Percentiles rank a stretch among this genome's conserved stretches.
These are phyloP conservation scores for Spathaspora gorwiae DNA, from an alignment of 805 yeast species.

Conservation along the genomic window DNA sequence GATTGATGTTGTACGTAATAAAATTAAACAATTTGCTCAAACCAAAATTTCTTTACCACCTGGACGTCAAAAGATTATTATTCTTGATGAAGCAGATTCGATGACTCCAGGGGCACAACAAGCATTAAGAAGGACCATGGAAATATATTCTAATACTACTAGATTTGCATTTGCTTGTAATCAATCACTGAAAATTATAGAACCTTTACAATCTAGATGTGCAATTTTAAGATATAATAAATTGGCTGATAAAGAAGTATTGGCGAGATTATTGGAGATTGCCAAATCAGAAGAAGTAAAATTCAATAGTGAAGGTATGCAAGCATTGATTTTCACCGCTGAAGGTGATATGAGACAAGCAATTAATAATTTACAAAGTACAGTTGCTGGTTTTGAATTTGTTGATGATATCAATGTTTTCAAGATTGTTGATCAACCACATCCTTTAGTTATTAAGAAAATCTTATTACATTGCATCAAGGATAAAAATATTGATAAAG, in stretches of 20 bases:
- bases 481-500: slow-evolving; percentile 50
- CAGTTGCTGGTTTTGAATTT: slow-evolving; percentile 87
- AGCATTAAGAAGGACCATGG: slow-evolving; percentile 93
- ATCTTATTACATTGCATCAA: slow-evolving; percentile 45
- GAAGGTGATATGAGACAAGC: slow-evolving; percentile 99
- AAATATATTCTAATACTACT: slow-evolving; percentile 89
- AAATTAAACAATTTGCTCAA: slow-evolving; percentile 94
- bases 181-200: slow-evolving; percentile 89
- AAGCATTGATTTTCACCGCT: slow-evolving; percentile 89
- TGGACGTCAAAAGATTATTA: slow-evolving; percentile 88
- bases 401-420: slow-evolving; percentile 92
- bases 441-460: slow-evolving; percentile 76
- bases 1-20: slow-evolving; percentile 90
- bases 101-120: slow-evolving; percentile 98
- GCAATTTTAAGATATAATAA: slow-evolving; percentile 85
- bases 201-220: slow-evolving; percentile 94
- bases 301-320: slow-evolving; percentile 83
- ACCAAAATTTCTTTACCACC: slow-evolving; percentile 82
- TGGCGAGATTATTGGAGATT: slow-evolving; percentile 69
- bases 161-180: slow-evolving; percentile 99
- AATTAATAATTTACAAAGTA: slow-evolving; percentile 86
- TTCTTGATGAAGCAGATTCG: slow-evolving; percentile 92
- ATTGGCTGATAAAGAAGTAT: slow-evolving; percentile 78
- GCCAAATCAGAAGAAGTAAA: slow-evolving; percentile 66
- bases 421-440: slow-evolving; percentile 94